phyloP scores from a whole-genome alignment of 768 basidiomycete species.

The Mycena floridula region DNA sequence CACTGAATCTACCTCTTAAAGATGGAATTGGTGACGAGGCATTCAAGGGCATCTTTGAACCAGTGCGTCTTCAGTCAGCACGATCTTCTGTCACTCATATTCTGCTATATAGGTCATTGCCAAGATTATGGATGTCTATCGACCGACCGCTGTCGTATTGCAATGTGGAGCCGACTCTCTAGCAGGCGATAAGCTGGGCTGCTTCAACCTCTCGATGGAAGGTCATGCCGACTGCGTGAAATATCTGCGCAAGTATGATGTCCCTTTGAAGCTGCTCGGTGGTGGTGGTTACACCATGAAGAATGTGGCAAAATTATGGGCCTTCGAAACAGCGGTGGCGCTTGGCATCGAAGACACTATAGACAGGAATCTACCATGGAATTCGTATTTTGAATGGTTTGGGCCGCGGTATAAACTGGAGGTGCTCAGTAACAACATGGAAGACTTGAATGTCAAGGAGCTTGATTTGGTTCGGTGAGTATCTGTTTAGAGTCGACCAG shows the following conservation, averaged over 20 bases:
- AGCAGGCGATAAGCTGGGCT: conserved; percentile 91
- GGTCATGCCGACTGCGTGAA: conserved; percentile 91
- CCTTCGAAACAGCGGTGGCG: conserved; percentile 94
- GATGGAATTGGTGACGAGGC: conserved; percentile 92
- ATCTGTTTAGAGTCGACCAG: background rate
- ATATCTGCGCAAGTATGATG: conserved; percentile 73
- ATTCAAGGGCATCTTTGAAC: conserved; percentile 43
- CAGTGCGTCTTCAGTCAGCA: background rate
- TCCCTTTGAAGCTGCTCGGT: conserved; percentile 88
- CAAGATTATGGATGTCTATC: conserved; percentile 81
- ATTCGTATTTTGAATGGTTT: conserved; percentile 95
- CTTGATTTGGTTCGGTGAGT: conserved; percentile 74
- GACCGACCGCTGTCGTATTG: conserved; percentile 81
- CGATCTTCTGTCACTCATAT: background rate
- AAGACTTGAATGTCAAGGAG: conserved; percentile 82
- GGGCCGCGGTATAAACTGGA: conserved; percentile 92
- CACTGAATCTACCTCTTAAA: conserved; percentile 89
- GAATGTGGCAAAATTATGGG: conserved; percentile 93
- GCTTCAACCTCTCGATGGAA: conserved; percentile 93
- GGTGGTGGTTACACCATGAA: conserved; percentile 97
- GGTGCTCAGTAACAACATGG: conserved; percentile 90
- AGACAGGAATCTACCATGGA: conserved; percentile 77
- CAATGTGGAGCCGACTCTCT: conserved; percentile 97
- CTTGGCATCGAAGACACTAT: conserved; percentile 79
- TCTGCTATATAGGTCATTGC: conserved; percentile 56